Base-by-base conservation (phyloP, 176 grass and related monocot genomes). In the Paspalum vaginatum region DNA sequence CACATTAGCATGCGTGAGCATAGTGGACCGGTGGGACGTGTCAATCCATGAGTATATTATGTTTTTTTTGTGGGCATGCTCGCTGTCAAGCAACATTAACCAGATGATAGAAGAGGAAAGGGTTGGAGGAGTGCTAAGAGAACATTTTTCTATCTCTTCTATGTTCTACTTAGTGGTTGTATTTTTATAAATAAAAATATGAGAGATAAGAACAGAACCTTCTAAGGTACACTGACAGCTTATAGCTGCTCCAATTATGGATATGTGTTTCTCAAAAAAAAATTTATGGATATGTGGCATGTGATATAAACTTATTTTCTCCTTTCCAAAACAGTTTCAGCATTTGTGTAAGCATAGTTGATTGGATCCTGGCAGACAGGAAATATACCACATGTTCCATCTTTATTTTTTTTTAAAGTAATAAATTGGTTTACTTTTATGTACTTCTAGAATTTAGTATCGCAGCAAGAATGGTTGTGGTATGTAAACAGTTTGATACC, bases 341-440 rank as follows among this genome's bases (percentile, higher is more conserved):
- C 9, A 44, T 76, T 20, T 75, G 58, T 61, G 7, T 46, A 47
- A 46, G n/a, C 5, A 61, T n/a, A 64, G 42, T 68, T 80, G 40
- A 11, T 56, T 27, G 24, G 26, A 7, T 61, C 16, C 52, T 21
- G 56, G 11, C 45, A 21, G 4, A 45, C 41, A 46, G 42, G 41
- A 61, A 61, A 27, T 46, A 61, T 44, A 2, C 18, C 39, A 41
- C 4, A 55, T 6, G 17, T 16, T 27, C n/a, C 5, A 12, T 15
- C 58, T 44, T 4, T 27, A 18, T 11, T 43, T 80, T 45, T 37
- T 16, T 20, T 68, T 12, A 57, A 20, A 57, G 17, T 9, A 43
- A 46, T 48, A n/a, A 54, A 7, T 8, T 54, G 16, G 17, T 16
- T 20, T 54, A 20, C 52, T 54, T 54, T 6, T 54, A 54, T 25